Evolutionary conservation across 2,329 filamentous ascomycete genomes (phyloP), one percentile per base, ranked within the genome.

Genomic region (Aspergillus aculeatus): DNA sequence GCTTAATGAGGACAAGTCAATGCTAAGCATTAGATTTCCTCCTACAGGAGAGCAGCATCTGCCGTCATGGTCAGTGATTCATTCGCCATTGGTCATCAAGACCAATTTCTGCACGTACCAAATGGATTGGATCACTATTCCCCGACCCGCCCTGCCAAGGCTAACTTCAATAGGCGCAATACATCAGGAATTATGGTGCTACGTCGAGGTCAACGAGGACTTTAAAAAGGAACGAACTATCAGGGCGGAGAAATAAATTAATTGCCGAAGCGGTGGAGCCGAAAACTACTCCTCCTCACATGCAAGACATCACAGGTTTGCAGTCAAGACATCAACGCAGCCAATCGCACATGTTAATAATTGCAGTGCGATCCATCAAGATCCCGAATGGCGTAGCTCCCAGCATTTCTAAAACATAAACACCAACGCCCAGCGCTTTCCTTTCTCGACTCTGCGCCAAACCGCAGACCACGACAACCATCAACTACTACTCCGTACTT

Each of bases 371-470:
- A 35, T 12, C 32, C 38, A 44, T 19, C 38, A 9, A 7, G 1
- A 19, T 16, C 38, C 38, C 38, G 11, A 35, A 35, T 35, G 32
- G 32, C 32, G 32, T 4, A 35, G 11, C 32, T 14, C n/a, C 47
- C 7, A 21, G 21, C 10, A 50, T n/a, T 29, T 29, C 24, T n/a
- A 35, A 55, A 35, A 12, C 44, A 19, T 12, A 24, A 41, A 55
- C 29, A 48, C 53, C 53, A 55, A 55, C 53, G 53, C 53, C 53
- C 41, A 52, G 41, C 44, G 29, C 53, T 55, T 44, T 19, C 38
- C 14, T 7, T 44, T 19, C 38, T 16, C 16, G 19, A 44, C 14
- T 16, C 38, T 44, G 38, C 38, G 14, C 38, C 54, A 47, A 56
- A 41, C 12, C 24, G n/a, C 29, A 47, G 26, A 19, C 31, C 32